A percentile compares a stretch with the other conserved stretches of the same genome.
phyloP scores from a whole-genome alignment of 805 yeast genomes.

The Teunomyces panamensis region DNA sequence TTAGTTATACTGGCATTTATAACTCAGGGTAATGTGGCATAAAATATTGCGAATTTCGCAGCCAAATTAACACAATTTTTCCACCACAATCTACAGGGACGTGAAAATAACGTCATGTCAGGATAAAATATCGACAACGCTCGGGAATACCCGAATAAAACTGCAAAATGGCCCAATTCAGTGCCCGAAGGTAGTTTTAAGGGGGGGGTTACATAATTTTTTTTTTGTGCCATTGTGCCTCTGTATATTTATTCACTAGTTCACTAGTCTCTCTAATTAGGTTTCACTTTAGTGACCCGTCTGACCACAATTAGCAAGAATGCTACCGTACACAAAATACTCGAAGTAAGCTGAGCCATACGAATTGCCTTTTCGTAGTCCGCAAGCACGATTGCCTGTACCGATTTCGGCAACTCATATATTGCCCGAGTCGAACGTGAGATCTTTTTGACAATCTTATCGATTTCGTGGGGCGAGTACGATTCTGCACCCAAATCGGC shows the following conservation, averaged over 20 bases:
- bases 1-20: too few species aligned
- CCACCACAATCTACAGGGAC: not conserved
- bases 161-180: not conserved
- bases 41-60: not conserved
- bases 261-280: not conserved
- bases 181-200: not conserved
- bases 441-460: slow-evolving; percentile 15
- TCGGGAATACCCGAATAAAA: not conserved
- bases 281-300: not conserved
- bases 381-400: slow-evolving; percentile 15
- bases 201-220: too few species aligned
- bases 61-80: not conserved
- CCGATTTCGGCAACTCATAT: slow-evolving; percentile 11
- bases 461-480: slow-evolving; percentile 13
- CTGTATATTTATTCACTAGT: too few species aligned
- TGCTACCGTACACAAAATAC: slow-evolving; percentile 6
- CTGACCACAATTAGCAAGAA: not conserved
- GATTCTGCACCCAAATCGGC: slow-evolving; percentile 12
- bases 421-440: slow-evolving; percentile 21
- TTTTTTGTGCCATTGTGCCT: too few species aligned
- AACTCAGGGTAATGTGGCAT: not conserved
- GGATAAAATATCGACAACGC: not conserved
- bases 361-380: slow-evolving; percentile 25
- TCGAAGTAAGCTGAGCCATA: slow-evolving; percentile 21
- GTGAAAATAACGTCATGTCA: not conserved